Evolutionary conservation across 176 grass and related monocot species (phyloP).

Genomic region (Luzula sylvatica): DNA sequence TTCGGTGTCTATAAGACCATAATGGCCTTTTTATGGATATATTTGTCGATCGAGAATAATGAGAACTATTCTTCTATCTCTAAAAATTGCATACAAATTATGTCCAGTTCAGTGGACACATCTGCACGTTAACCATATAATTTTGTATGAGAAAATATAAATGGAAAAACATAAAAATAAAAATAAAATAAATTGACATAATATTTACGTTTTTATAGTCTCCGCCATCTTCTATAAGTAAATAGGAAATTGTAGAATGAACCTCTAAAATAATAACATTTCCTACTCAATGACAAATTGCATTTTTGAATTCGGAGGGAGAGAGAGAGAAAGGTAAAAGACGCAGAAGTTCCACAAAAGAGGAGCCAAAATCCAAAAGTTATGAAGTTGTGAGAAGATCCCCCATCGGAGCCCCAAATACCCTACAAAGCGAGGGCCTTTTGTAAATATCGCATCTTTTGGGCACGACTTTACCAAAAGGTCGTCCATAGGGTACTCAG

Average conservation of each 20-base stretch:
- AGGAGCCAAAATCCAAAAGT: slow-evolving; percentile 73
- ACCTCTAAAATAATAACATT: slow-evolving; percentile 70
- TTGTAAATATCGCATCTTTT: slow-evolving; percentile 43
- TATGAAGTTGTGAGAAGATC: slow-evolving; percentile 85
- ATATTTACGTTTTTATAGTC: too few species aligned
- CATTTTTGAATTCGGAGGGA: slow-evolving; percentile 80
- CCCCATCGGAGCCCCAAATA: too few species aligned
- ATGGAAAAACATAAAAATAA: too few species aligned
- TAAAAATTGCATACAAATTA: too few species aligned
- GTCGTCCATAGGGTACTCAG: slow-evolving; percentile 94
- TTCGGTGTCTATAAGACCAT: too few species aligned
- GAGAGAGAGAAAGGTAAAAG: slow-evolving; percentile 75
- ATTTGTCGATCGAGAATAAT: too few species aligned
- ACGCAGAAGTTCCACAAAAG: slow-evolving; percentile 52
- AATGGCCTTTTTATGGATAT: too few species aligned
- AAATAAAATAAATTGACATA: too few species aligned
- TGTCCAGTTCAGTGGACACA: too few species aligned
- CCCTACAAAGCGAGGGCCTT: slow-evolving; percentile 42
- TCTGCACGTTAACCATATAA: too few species aligned
- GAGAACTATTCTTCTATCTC: too few species aligned
- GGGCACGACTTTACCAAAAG: slow-evolving; percentile 36
- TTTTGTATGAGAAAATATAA: too few species aligned
- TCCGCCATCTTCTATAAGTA: slow-evolving; percentile 62
- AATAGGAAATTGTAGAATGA: slow-evolving; percentile 47
- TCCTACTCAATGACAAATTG: slow-evolving; percentile 63